These are phyloP conservation scores for Breynia disticha DNA, from an alignment of 441 rosid species.

Conservation along the genomic window DNA sequence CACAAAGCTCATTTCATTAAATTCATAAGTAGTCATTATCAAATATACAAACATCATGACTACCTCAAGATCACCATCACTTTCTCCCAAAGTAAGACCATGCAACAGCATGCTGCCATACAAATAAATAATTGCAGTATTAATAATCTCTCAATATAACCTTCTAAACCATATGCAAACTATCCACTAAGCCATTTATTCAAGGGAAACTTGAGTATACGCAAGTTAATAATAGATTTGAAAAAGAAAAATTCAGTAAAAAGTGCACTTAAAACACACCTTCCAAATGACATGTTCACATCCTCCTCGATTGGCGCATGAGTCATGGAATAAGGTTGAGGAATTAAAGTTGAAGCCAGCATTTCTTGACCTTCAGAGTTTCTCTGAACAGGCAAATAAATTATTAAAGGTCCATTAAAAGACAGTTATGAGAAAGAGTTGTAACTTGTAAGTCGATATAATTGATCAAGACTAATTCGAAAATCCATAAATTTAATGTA, in stretches of 20 bases:
- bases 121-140: conserved; percentile 14
- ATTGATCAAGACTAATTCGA: no score
- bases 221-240: neutral
- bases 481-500: neutral
- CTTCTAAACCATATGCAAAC: neutral
- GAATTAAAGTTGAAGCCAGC: conserved; percentile 91
- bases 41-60: neutral
- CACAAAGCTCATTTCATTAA: neutral
- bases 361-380: conserved; percentile 84
- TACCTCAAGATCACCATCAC: conserved; percentile 95
- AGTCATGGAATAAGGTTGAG: conserved; percentile 59
- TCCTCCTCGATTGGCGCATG: conserved; percentile 75
- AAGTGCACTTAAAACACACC: conserved; percentile 32
- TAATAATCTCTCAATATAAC: conserved; percentile 2
- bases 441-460: no score
- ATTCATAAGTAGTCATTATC: neutral
- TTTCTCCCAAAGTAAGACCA: conserved; percentile 82
- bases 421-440: neutral
- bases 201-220: conserved; percentile 1
- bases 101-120: conserved; percentile 77
- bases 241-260: conserved; percentile 2
- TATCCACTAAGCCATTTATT: neutral
- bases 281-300: conserved; percentile 95
- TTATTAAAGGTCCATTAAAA: conserved; percentile 1
- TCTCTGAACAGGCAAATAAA: conserved; percentile 30